Evolutionary conservation across 2,329 filamentous ascomycete species (phyloP), one percentile per base, ranked within the genome.

Genomic region (Verticillium alfalfae): DNA sequence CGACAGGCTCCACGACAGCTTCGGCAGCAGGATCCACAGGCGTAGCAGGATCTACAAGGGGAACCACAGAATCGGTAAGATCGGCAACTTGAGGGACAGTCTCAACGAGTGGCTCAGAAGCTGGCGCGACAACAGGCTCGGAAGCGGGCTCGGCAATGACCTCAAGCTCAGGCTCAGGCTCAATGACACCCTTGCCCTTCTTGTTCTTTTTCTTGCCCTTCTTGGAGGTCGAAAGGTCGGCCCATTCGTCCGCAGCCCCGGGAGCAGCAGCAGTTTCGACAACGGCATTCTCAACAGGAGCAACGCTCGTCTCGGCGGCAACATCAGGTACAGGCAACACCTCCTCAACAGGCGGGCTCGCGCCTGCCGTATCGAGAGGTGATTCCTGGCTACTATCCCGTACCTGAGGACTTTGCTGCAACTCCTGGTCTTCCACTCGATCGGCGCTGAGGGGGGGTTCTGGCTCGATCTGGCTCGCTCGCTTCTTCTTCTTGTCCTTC

Each of bases 151-250:
- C 45, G 16, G 26, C n/a, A 13, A 37, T 37, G 36, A 37, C 36
- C 13, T 37, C 36, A 31, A 31, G 26, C 26, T 31, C 26, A 31
- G 26, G 26, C 26, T 31, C 26, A 34, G 54, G 36, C 36, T 37
- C 10, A 18, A 34, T 36, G n/a, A 18, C n/a, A 15, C 26, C 41
- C 45, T 59, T 68, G 58, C 68, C 65, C 63, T 73, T 71, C 63
- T 71, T 58, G 38, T 58, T 58, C 22, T 58, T 58, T n/a, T 58
- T 58, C 57, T 49, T 58, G 22, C 57, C 57, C 38, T 58, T 58
- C 36, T 58, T 58, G 7, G 57, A 41, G 5, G 57, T 41, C 15
- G 38, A 31, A 18, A 34, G 15, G 6, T 49, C 57, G 31, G 38
- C 38, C 38, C 57, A 58, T 12, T 58, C 57, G 31, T 58, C 57